Base-by-base conservation (phyloP, 2,329 filamentous ascomycete genomes). In the Penicillium freii region DNA sequence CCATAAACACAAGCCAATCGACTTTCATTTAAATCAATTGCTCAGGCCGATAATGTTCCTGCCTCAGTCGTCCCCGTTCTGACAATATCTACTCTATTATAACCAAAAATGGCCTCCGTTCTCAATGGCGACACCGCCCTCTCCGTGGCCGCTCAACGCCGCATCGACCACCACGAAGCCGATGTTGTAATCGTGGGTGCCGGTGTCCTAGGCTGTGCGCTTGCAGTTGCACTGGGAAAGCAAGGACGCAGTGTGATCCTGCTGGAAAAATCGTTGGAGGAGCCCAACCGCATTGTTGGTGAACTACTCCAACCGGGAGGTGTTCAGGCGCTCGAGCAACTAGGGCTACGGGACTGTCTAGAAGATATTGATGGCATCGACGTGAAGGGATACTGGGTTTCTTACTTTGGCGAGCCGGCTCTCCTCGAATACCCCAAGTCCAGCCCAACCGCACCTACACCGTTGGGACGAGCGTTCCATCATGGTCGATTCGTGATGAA, bases 291-390 rank as follows among this genome's bases (percentile, higher is more conserved):
- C 62, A 99, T 99, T 65, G 92, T 99, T 47, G 94, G 94, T 67
- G 94, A 99, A 78, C 79, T 99, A 63, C 80, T 99, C 67, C 94
- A 99, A 76, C 94, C 94, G 0, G 94, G 94, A 50, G 94, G 94
- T 49, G 87, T 96, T 34, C 81, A 85, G 51, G 90, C 94, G 8
- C 81, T 99, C 68, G 83, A 87, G 69, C 86, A 90, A 71, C 80
- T 99, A 49, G 94, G 94, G 3, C 77, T 99, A 62, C 82, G 80
- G 54, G 85, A 92, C 67, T 96, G 91, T 71, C 78, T 97, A 58
- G 91, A 97, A 58, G 90, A 79, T 56, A 97, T 99, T 67, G 94
- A 99, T 71, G 87, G 92, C 5, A 82, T 96, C 46, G 82, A 85
- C 23, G 92, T 91, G 67, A 82, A 88, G 62, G 94, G 94, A 48